These are phyloP conservation scores for Purpureocillium lavendulum DNA, from an alignment of 2,329 filamentous ascomycete species.

Conservation along the genomic window DNA sequence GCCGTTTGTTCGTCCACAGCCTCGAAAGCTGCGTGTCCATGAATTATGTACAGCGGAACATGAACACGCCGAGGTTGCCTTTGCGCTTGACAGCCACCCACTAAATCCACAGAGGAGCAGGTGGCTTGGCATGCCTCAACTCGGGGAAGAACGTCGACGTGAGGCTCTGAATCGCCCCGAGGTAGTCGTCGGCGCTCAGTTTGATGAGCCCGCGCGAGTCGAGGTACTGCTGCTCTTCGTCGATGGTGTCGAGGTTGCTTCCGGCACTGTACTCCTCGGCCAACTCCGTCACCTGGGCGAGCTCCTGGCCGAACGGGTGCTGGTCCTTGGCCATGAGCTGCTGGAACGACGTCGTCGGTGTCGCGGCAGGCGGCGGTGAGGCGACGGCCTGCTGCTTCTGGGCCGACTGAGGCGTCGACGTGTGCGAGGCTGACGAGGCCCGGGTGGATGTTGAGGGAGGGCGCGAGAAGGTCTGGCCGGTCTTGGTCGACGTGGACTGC, in stretches of 20 bases:
- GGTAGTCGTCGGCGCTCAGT: constrained; percentile 75
- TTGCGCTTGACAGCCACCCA: too few relatives aligned
- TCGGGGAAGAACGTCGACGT: constrained; percentile 52
- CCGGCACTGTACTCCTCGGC: constrained; percentile 76
- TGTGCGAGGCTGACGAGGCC: constrained; percentile 37
- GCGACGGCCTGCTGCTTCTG: constrained; percentile 18
- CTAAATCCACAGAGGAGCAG: constrained; percentile 42
- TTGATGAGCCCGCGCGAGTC: constrained; percentile 60
- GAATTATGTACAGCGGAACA: constrained; percentile 24
- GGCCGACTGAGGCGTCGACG: constrained; percentile 16
- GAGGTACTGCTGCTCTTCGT: constrained; percentile 62
- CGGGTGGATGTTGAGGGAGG: constrained; percentile 48
- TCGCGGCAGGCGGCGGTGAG: constrained; percentile 20
- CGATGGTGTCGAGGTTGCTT: constrained; percentile 49
- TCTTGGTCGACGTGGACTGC: constrained; percentile 46
- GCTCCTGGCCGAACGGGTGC: constrained; percentile 81
- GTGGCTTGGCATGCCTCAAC: constrained; percentile 19
- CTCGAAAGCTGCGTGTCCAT: too few relatives aligned
- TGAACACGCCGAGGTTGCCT: background rate
- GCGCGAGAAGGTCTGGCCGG: constrained; percentile 47
- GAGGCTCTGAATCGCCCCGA: constrained; percentile 67
- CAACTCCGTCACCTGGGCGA: constrained; percentile 87
- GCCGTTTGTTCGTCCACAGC: too few relatives aligned
- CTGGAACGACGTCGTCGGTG: constrained; percentile 22
- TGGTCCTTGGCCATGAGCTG: constrained; percentile 27